phyloP scores from a whole-genome alignment of 2,329 filamentous ascomycete species.

The Fusarium hainanense region DNA sequence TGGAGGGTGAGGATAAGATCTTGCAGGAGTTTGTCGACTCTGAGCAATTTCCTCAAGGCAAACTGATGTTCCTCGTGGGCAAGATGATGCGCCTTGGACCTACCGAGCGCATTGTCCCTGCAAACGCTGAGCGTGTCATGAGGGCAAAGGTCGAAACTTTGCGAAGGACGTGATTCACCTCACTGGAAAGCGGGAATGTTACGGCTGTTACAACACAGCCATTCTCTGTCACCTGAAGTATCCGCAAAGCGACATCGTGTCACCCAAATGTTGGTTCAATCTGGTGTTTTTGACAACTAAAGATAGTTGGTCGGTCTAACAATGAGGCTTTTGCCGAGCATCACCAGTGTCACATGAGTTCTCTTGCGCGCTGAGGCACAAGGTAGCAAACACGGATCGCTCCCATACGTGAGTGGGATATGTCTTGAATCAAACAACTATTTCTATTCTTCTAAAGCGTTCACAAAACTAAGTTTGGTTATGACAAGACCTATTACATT shows the following conservation, averaged over 20 bases:
- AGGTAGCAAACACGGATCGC: conserved; percentile 38
- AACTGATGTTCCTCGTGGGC: conserved; percentile 70
- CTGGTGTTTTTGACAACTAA: conserved; percentile 24
- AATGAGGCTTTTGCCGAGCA: conserved; percentile 32
- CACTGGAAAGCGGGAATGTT: conserved; percentile 6
- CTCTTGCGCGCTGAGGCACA: conserved; percentile 31
- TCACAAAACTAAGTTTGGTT: conserved; percentile 11
- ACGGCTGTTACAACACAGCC: conserved; percentile 24
- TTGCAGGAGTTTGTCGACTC: conserved; percentile 59
- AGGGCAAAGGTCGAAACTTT: conserved; percentile 46
- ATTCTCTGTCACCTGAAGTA: conserved; percentile 21
- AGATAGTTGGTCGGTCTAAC: conserved; percentile 32
- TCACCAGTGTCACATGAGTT: conserved; percentile 35
- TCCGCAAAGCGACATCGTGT: conserved; percentile 32
- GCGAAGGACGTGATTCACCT: conserved; percentile 26
- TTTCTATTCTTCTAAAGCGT: conserved; percentile 8
- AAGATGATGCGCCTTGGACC: conserved; percentile 67
- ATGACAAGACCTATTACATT: conserved; percentile 11
- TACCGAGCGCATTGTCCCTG: conserved; percentile 66
- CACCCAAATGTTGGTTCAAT: conserved; percentile 20
- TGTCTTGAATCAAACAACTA: conserved; percentile 23
- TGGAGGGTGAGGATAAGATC: conserved; percentile 60
- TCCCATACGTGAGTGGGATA: conserved; percentile 10
- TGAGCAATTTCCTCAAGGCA: conserved; percentile 64
- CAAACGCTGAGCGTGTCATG: conserved; percentile 62